These are phyloP conservation scores for Globisporangium cylindrosporum DNA, from an alignment of 352 stramenopile species.

Conservation along the genomic window DNA sequence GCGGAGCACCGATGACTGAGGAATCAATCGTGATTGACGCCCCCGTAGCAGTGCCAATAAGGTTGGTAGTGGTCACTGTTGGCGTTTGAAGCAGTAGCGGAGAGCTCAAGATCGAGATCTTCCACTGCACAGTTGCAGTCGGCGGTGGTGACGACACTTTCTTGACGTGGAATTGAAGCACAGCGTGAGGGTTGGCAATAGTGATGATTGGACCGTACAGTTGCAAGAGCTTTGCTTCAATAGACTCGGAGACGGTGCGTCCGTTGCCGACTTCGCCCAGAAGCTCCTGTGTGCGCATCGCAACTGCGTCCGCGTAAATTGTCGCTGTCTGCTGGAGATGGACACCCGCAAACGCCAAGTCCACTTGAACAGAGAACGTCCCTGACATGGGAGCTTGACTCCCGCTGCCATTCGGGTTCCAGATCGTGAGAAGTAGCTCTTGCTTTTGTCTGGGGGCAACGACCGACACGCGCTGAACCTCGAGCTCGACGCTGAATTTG, in stretches of 20 bases:
- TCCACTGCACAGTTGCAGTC: slow-evolving; percentile 10
- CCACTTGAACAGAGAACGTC: slow-evolving; percentile 23
- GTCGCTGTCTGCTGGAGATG: not conserved
- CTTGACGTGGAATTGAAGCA: slow-evolving; percentile 23
- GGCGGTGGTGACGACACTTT: not conserved
- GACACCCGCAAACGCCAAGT: slow-evolving; percentile 7
- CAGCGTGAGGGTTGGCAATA: not conserved
- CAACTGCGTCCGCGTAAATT: slow-evolving; percentile 28
- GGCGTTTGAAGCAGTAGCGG: slow-evolving; percentile 7
- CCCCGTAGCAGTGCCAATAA: slow-evolving; percentile 4
- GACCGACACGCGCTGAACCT: slow-evolving; percentile 20
- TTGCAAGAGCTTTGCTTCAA: slow-evolving; percentile 24
- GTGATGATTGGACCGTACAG: slow-evolving; percentile 16
- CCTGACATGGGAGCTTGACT: slow-evolving; percentile 12
- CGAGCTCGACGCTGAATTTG: slow-evolving; percentile 14
- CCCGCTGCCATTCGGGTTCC: slow-evolving; percentile 1
- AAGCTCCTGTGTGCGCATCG: slow-evolving; percentile 29
- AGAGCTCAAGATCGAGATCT: slow-evolving; percentile 10
- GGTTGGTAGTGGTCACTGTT: not conserved
- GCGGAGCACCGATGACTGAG: not conserved
- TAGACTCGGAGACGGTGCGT: slow-evolving; percentile 23
- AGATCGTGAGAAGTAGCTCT: slow-evolving; percentile 15
- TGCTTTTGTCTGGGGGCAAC: slow-evolving; percentile 6
- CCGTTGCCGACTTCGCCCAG: slow-evolving; percentile 24
- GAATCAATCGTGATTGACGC: slow-evolving; percentile 2